Percentiles rank a stretch among this genome's conserved stretches.
Evolutionary conservation across 2,329 filamentous ascomycete genomes (phyloP).

Genomic region (Aspergillus fructus): DNA sequence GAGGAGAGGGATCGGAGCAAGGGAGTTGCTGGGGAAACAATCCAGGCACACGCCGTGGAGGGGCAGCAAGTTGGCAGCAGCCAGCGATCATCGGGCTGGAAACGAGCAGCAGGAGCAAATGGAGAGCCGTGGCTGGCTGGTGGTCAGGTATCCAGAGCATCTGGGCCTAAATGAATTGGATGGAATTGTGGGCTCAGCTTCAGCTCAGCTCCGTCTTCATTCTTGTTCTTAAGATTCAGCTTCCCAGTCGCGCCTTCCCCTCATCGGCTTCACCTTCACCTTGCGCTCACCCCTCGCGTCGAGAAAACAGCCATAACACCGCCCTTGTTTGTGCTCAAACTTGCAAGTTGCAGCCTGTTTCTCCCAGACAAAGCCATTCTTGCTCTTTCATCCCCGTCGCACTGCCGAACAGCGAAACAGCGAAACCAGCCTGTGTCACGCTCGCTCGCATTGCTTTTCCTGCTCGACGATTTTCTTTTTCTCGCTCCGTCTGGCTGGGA

Average conservation of each 20-base stretch:
- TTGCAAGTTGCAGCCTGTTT: background rate
- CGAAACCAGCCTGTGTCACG: background rate
- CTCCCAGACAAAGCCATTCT: conserved; percentile 19
- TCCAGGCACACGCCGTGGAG: conserved; percentile 6
- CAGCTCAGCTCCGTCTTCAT: conserved; percentile 2
- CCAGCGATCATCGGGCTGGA: background rate
- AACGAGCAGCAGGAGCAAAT: background rate
- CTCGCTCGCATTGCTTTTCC: conserved; percentile 10
- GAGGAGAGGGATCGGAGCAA: conserved; percentile 13
- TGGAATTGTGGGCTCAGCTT: conserved; percentile 2
- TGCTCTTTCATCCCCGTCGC: background rate
- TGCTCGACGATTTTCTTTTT: conserved; percentile 1
- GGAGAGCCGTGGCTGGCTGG: background rate
- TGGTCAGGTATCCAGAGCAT: background rate
- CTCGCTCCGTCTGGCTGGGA: background rate
- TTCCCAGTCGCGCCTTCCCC: conserved; percentile 1
- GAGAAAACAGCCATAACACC: background rate
- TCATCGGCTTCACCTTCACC: background rate
- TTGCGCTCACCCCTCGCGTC: conserved; percentile 2
- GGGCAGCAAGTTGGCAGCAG: conserved; percentile 4
- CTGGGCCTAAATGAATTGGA: background rate
- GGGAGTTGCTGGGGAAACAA: conserved; percentile 25
- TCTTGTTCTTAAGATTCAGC: background rate
- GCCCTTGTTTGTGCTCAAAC: background rate
- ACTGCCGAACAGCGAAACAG: background rate